Conservation (phyloP, 495 filamentous ascomycete genomes). For the Schizothecium vesticola region DNA sequence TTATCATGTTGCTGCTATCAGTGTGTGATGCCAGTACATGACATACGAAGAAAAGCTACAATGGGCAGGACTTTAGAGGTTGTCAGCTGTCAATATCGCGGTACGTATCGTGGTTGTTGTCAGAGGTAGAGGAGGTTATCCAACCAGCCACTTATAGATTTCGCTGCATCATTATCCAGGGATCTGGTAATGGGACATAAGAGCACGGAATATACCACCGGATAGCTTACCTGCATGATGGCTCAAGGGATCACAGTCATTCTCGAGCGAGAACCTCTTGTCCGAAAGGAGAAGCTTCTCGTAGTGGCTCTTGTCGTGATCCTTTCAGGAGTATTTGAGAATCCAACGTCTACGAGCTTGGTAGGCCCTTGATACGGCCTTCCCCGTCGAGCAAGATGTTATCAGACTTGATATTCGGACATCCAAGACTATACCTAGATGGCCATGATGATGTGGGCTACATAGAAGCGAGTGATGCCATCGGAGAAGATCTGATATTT, state of each 20-base stretch:
- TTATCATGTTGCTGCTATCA: constrained; percentile 59
- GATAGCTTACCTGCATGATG: no score
- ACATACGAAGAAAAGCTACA: neutral
- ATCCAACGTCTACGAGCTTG: constrained; percentile 94
- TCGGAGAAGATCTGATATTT: constrained; percentile 95
- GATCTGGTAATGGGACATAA: no score
- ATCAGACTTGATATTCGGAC: constrained; percentile 51
- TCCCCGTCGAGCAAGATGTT: constrained; percentile 21
- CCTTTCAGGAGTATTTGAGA: constrained; percentile 87
- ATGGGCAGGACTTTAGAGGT: neutral
- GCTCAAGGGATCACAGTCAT: no score
- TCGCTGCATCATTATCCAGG: neutral
- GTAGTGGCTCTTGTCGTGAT: constrained; percentile 89
- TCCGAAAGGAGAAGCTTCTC: no score
- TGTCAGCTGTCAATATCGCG: constrained; percentile 94
- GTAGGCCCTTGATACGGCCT: no score
- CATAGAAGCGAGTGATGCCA: constrained; percentile 93
- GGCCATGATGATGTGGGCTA: constrained; percentile 89
- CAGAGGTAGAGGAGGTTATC: constrained; percentile 91
- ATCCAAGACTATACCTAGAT: constrained; percentile 92
- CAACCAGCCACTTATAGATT: constrained; percentile 82
- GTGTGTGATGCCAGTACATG: no score
- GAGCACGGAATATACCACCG: no score
- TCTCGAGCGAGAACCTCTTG: no score
- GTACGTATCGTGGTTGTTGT: constrained; percentile 85